phyloP scores from a whole-genome alignment of 352 stramenopile genomes.

The Globisporangium iwayamae region DNA sequence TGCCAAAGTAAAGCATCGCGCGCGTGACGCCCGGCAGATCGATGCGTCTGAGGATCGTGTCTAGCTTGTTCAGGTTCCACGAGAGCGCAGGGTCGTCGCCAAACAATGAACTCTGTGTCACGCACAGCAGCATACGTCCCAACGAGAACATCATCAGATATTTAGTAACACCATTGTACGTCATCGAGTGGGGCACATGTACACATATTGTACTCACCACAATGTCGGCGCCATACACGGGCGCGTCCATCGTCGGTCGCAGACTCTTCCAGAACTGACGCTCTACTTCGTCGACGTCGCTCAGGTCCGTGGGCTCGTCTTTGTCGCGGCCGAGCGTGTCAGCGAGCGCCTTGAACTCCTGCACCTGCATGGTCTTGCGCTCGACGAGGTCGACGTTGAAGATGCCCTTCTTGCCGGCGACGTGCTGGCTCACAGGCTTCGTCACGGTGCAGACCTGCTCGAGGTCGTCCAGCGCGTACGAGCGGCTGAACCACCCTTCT shows the following conservation, averaged over 20 bases:
- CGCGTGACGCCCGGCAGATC: constrained; percentile 85
- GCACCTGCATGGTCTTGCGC: constrained; percentile 59
- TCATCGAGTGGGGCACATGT: neutral
- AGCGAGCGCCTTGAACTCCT: constrained; percentile 58
- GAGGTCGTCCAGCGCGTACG: constrained; percentile 55
- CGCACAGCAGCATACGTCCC: neutral
- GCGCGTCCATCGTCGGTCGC: constrained; percentile 80
- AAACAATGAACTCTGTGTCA: constrained; percentile 76
- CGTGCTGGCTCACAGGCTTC: constrained; percentile 77
- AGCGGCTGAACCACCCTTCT: constrained; percentile 68
- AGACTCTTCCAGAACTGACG: constrained; percentile 88
- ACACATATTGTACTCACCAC: constrained; percentile 33
- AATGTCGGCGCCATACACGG: constrained; percentile 90
- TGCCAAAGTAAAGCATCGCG: constrained; percentile 93
- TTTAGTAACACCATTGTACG: neutral
- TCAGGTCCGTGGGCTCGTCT: constrained; percentile 15
- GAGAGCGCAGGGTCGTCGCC: constrained; percentile 51
- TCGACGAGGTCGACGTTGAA: constrained; percentile 91
- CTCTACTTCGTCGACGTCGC: constrained; percentile 57
- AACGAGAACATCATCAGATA: neutral
- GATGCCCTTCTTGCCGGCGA: constrained; percentile 86
- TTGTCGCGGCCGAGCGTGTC: constrained; percentile 27
- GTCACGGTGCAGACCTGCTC: constrained; percentile 37
- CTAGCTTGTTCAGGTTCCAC: constrained; percentile 88
- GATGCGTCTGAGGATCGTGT: constrained; percentile 83